These are phyloP conservation scores for Pseudozyma pruni DNA, from an alignment of 1,284 basidiomycete species.

Conservation along the genomic window DNA sequence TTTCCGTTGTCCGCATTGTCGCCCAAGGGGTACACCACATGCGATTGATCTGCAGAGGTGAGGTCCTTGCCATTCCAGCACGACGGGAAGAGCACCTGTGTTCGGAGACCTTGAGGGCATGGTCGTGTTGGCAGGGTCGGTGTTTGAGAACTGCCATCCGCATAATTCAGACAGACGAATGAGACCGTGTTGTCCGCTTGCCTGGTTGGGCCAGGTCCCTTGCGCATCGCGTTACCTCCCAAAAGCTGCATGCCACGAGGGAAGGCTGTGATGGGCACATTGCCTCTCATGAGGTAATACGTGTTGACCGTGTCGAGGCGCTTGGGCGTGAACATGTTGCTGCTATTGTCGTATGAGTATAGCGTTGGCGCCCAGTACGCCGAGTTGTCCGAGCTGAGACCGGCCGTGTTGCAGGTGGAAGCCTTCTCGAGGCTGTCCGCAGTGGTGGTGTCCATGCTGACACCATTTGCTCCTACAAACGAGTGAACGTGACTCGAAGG, in stretches of 20 bases:
- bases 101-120: conserved; percentile 68
- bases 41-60: conserved; percentile 69
- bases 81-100: conserved; percentile 71
- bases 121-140: conserved; percentile 21
- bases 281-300: conserved; percentile 68
- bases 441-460: conserved; percentile 20
- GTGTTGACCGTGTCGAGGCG: conserved; percentile 58
- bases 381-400: conserved; percentile 69
- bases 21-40: conserved; percentile 67
- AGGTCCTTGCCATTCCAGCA: conserved; percentile 73
- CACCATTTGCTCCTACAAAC: conserved; percentile 63
- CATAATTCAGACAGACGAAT: conserved; percentile 70
- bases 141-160: conserved; percentile 51
- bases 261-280: conserved; percentile 66
- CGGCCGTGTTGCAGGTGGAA: conserved; percentile 68
- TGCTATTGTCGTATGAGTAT: conserved; percentile 65
- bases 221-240: conserved; percentile 65
- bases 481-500: conserved; percentile 70
- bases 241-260: conserved; percentile 70
- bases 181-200: conserved; percentile 65
- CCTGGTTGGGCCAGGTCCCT: conserved; percentile 8
- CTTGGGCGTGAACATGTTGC: conserved; percentile 38
- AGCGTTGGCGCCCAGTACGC: conserved; percentile 71
- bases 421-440: conserved; percentile 13
- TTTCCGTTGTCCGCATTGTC: conserved; percentile 70